These are phyloP conservation scores for Staphylotrichum longicolle DNA, from an alignment of 495 filamentous ascomycete genomes.

Conservation along the genomic window DNA sequence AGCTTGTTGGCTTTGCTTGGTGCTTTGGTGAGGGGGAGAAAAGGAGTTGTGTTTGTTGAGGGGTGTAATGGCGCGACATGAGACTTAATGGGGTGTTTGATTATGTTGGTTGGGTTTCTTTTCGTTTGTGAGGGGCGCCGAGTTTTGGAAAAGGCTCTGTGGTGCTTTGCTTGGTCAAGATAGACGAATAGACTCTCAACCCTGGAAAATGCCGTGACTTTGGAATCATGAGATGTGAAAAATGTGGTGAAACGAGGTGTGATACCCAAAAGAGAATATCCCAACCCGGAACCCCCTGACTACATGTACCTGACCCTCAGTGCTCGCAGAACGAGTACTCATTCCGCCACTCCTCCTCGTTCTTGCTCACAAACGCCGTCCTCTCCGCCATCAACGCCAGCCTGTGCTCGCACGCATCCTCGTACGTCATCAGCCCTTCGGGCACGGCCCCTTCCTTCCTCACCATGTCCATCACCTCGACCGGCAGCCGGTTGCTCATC, in stretches of 20 bases:
- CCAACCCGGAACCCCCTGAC: too few species aligned
- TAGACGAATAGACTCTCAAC: too few species aligned
- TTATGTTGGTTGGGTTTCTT: too few species aligned
- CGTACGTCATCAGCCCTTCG: conserved; percentile 36
- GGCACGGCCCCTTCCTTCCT: conserved; percentile 26
- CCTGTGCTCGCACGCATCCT: conserved; percentile 47
- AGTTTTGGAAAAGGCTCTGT: too few species aligned
- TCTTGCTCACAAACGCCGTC: background rate
- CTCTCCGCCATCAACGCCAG: conserved; percentile 52
- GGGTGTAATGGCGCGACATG: too few species aligned
- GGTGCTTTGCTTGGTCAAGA: too few species aligned
- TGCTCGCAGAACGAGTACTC: conserved; percentile 24
- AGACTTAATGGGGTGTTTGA: too few species aligned
- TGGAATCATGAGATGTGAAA: too few species aligned
- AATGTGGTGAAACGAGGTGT: background rate
- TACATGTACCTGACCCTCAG: background rate
- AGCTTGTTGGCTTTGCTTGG: too few species aligned
- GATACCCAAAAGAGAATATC: background rate
- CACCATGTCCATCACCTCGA: conserved; percentile 44
- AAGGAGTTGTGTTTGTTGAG: background rate
- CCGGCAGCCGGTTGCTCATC: conserved; percentile 31
- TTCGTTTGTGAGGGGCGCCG: too few species aligned
- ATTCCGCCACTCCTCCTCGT: conserved; percentile 2
- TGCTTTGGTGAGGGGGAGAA: background rate
- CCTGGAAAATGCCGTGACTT: background rate